Evolutionary conservation across 352 stramenopile species (phyloP).

Genomic region (Pythium utonaiense): DNA sequence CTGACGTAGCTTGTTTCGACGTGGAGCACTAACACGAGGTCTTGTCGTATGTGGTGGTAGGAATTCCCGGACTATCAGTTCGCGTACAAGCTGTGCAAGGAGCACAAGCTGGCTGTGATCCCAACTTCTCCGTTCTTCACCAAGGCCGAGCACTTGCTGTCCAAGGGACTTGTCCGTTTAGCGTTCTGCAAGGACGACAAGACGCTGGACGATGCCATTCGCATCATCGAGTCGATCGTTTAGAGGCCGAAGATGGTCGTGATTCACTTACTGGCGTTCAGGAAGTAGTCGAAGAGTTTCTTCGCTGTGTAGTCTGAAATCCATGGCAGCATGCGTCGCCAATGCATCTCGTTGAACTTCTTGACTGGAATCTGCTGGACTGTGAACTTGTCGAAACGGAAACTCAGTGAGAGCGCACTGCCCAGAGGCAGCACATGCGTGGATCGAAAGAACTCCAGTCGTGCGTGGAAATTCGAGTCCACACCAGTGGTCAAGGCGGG

Average conservation of each 20-base stretch:
- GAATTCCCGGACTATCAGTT: slow-evolving; percentile 86
- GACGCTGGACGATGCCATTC: slow-evolving; percentile 86
- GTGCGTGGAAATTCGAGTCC: slow-evolving; percentile 46
- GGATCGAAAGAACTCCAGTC: slow-evolving; percentile 57
- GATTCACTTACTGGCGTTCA: slow-evolving; percentile 18
- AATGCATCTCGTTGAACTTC: slow-evolving; percentile 87
- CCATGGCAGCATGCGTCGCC: slow-evolving; percentile 82
- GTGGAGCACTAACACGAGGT: neutral
- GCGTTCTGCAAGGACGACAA: slow-evolving; percentile 97
- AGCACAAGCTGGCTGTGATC: slow-evolving; percentile 91
- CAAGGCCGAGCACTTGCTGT: slow-evolving; percentile 71
- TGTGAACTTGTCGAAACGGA: slow-evolving; percentile 69
- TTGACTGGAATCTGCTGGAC: slow-evolving; percentile 55
- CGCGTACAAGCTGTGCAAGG: slow-evolving; percentile 88
- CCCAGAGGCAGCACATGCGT: slow-evolving; percentile 50
- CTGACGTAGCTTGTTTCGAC: neutral
- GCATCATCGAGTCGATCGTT: slow-evolving; percentile 44
- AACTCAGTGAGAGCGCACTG: slow-evolving; percentile 67
- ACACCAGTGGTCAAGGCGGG: slow-evolving; percentile 15
- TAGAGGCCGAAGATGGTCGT: slow-evolving; percentile 9
- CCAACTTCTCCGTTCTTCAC: slow-evolving; percentile 94
- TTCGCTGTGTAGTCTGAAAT: slow-evolving; percentile 54
- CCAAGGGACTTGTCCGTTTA: slow-evolving; percentile 83
- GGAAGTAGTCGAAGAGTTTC: slow-evolving; percentile 44
- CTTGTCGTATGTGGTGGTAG: slow-evolving; percentile 29